Evolutionary conservation across 2,329 filamentous ascomycete genomes (phyloP), one percentile per base, ranked within the genome.

Genomic region (Beauveria scarabaeidicola): DNA sequence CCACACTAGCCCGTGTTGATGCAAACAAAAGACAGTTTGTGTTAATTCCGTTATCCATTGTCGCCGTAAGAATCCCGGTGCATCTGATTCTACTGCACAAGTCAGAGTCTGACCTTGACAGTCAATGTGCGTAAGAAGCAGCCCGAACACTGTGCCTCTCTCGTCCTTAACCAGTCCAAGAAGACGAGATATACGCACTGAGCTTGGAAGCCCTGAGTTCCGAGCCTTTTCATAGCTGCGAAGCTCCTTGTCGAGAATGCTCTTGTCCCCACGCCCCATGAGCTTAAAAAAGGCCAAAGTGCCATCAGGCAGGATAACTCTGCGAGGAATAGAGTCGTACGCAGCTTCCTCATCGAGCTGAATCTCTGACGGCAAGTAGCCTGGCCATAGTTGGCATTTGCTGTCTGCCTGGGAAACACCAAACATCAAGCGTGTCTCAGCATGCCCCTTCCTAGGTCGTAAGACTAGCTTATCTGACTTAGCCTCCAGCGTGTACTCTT

Each of bases 1-100:
- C 68, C 66, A 69, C 25, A 61, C 17, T 2, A 52, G 7, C 4
- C 29, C 48, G n/a, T 52, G 17, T 38, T 52, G 3, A 17, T 52
- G 48, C 19, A 52, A 40, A 13, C 29, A 36, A 3, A 4, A 25
- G 19, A 52, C 9, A 23, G 17, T 52, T 8, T 52, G n/a, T 23
- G n/a, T 52, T 23, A 38, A 25, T 6, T 52, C 29, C 17, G 29
- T 32, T 52, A 25, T 15, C 50, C 50, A 52, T 40, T 27, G 2
- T 13, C 19, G 29, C 50, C 50, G n/a, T 13, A 40, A 19, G 19
- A 7, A 15, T 5, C n/a, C 11, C 32, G 32, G 19, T 40, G 32
- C 50, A 15, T 11, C 32, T 7, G 50, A 17, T 3, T 41, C 32
- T 1, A 52, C 32, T 25, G 50, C 50, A 17, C 32, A 52, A 13